These are phyloP conservation scores for Royoungia palumana DNA, from an alignment of 768 basidiomycete species.

Conservation along the genomic window DNA sequence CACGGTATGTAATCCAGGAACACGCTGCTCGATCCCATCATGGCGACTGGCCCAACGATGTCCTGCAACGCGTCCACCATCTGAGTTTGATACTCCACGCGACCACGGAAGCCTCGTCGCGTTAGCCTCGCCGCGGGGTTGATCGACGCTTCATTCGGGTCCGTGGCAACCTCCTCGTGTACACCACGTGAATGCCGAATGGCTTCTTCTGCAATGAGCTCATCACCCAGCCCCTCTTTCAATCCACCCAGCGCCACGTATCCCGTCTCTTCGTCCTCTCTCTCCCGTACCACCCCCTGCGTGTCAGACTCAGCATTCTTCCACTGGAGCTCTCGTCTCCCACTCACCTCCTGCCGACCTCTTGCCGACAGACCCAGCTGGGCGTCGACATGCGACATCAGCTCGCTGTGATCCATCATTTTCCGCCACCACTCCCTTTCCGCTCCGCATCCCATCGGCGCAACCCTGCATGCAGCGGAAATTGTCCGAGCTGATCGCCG, in stretches of 20 bases:
- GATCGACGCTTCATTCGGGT: conserved; percentile 33
- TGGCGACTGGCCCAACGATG: conserved; percentile 42
- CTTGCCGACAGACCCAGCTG: conserved; percentile 38
- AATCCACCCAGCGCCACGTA: conserved; percentile 35
- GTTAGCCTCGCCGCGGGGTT: conserved; percentile 29
- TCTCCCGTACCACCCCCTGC: conserved; percentile 26
- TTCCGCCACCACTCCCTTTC: conserved; percentile 25
- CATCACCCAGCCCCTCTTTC: conserved; percentile 38
- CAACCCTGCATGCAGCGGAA: conserved; percentile 30
- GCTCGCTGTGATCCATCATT: conserved; percentile 37
- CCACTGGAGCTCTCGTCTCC: background rate
- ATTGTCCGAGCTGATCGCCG: conserved; percentile 31
- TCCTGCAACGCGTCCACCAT: conserved; percentile 47
- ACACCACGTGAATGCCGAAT: conserved; percentile 47
- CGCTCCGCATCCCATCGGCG: conserved; percentile 10
- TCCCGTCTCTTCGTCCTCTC: conserved; percentile 58
- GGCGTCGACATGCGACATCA: conserved; percentile 55
- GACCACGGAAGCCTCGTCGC: conserved; percentile 32
- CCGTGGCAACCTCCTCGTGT: conserved; percentile 30
- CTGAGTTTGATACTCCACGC: conserved; percentile 43
- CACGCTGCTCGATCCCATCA: conserved; percentile 44
- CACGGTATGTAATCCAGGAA: conserved; percentile 70
- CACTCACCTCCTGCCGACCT: conserved; percentile 42
- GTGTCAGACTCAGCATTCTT: conserved; percentile 9
- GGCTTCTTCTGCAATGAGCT: conserved; percentile 46